phyloP scores from a whole-genome alignment of 208 protist species.

The Trypanosomatidae sp. region DNA sequence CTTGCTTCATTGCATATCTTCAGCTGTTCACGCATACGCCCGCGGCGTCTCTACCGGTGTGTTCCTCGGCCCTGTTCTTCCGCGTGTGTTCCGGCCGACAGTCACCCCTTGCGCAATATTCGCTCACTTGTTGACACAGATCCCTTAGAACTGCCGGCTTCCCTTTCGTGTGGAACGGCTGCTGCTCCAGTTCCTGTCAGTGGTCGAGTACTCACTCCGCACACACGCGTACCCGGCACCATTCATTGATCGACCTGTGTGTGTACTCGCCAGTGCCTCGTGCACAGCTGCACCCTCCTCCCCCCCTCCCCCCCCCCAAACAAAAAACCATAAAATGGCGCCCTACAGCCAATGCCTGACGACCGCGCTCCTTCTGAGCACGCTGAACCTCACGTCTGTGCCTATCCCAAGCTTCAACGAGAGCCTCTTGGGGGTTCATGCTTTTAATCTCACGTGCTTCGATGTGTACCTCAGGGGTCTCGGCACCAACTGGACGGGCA shows the following conservation, averaged over 20 bases:
- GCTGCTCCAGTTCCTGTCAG: not conserved
- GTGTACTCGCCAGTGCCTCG: not conserved
- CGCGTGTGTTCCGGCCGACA: not conserved
- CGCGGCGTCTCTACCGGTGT: not conserved
- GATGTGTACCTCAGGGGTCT: slow-evolving; percentile 12
- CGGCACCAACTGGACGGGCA: not conserved
- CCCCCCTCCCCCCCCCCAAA: too few relatives aligned
- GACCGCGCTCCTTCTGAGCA: slow-evolving; percentile 22
- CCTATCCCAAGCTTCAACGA: slow-evolving; percentile 25
- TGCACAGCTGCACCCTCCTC: too few relatives aligned
- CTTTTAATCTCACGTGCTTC: slow-evolving; percentile 43
- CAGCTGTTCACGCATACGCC: not conserved
- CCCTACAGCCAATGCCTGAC: slow-evolving; percentile 3
- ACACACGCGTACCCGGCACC: not conserved
- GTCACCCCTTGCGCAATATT: not conserved
- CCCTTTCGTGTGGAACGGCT: not conserved
- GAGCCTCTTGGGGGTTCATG: slow-evolving; percentile 19
- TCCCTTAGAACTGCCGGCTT: not conserved
- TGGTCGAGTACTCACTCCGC: not conserved
- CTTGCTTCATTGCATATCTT: not conserved
- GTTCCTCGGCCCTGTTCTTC: not conserved
- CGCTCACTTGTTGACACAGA: not conserved
- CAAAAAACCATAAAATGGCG: not conserved
- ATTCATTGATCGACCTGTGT: not conserved
- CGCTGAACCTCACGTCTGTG: slow-evolving; percentile 28